These are phyloP conservation scores for Oehlia diaphana DNA, from an alignment of 192 early-diverging fungal genomes.

Conservation along the genomic window DNA sequence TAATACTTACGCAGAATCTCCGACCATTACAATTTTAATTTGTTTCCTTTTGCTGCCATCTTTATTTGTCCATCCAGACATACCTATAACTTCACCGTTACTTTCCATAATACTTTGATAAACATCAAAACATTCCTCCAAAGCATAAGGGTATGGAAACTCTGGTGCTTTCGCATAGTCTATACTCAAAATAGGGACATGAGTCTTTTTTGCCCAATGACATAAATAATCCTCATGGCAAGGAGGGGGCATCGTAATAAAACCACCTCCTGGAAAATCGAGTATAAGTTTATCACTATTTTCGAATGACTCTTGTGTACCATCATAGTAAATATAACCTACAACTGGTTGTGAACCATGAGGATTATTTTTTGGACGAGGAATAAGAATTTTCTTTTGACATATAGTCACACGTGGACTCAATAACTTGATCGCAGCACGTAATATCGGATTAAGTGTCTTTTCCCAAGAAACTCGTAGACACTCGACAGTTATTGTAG, in stretches of 20 bases:
- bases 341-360: constrained; percentile 36
- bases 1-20: constrained; percentile 88
- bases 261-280: constrained; percentile 84
- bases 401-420: constrained; percentile 43
- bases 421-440: constrained; percentile 44
- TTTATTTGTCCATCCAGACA: constrained; percentile 54
- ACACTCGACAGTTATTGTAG: constrained; percentile 78
- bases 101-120: constrained; percentile 74
- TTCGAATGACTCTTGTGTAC: constrained; percentile 37
- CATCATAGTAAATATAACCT: constrained; percentile 61
- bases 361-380: constrained; percentile 27
- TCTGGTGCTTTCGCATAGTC: constrained; percentile 97
- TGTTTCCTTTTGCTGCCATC: constrained; percentile 35
- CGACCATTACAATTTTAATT: constrained; percentile 75
- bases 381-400: constrained; percentile 35
- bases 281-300: constrained; percentile 50
- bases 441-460: constrained; percentile 68
- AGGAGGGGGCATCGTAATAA: constrained; percentile 85
- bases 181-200: constrained; percentile 74
- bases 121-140: constrained; percentile 90
- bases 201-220: constrained; percentile 73
- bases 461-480: constrained; percentile 94
- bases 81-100: constrained; percentile 76
- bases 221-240: constrained; percentile 87
- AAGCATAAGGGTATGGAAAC: constrained; percentile 87